phyloP scores from a whole-genome alignment of 164 flowering plant species.

The Dillenia suffruticosa region DNA sequence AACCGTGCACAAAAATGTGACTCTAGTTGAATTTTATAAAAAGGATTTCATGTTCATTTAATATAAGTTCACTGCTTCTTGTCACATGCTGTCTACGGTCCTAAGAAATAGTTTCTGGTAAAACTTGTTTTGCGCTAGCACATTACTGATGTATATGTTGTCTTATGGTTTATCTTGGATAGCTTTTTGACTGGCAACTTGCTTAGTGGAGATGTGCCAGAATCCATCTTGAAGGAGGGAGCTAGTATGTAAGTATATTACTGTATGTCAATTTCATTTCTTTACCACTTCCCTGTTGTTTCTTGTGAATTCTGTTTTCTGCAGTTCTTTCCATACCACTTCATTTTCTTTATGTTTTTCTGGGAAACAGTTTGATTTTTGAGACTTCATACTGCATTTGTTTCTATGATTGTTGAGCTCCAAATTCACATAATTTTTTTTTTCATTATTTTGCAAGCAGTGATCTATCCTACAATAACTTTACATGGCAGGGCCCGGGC shows the following conservation, averaged over 20 bases:
- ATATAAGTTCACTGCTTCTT: too few relatives aligned
- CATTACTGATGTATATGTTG: background rate
- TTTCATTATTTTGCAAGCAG: constrained; percentile 28
- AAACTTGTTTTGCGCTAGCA: background rate
- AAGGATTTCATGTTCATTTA: too few relatives aligned
- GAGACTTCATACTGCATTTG: background rate
- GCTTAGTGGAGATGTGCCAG: constrained; percentile 57
- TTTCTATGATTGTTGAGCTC: too few relatives aligned
- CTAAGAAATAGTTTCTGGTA: background rate
- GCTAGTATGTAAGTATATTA: constrained; percentile 42
- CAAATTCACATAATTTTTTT: background rate
- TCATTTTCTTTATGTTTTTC: background rate
- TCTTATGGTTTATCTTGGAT: constrained; percentile 9
- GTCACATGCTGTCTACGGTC: background rate
- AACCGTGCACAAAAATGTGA: too few relatives aligned
- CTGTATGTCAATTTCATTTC: too few relatives aligned
- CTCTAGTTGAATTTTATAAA: too few relatives aligned
- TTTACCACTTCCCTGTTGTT: too few relatives aligned
- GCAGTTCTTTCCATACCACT: too few relatives aligned
- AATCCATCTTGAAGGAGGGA: constrained; percentile 44
- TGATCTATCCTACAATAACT: constrained; percentile 83
- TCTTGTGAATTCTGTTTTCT: too few relatives aligned
- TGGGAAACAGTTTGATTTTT: background rate
- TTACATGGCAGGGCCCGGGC: constrained; percentile 45
- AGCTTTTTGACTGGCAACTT: constrained; percentile 65